These are phyloP conservation scores for Myxozyma udenii DNA, from an alignment of 805 yeast species.

Conservation along the genomic window DNA sequence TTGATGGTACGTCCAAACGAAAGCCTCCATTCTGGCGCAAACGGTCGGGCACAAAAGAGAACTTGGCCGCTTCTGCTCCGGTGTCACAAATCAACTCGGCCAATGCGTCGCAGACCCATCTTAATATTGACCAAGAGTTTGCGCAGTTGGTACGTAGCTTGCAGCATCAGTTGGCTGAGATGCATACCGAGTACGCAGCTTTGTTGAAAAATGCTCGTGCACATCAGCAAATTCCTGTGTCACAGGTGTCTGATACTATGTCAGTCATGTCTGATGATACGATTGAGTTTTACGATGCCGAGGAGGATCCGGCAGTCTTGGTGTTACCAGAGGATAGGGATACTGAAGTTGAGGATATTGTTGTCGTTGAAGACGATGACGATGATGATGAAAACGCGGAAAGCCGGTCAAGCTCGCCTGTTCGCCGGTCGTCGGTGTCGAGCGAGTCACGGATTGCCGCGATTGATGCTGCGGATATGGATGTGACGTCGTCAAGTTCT, in stretches of 20 bases:
- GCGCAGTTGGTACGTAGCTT: slow-evolving; percentile 5
- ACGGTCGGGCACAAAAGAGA: slow-evolving; percentile 5
- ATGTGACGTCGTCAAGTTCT: slow-evolving; percentile 10
- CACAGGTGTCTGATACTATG: slow-evolving; percentile 7
- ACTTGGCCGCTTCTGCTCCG: not conserved
- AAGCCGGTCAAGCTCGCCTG: slow-evolving; percentile 11
- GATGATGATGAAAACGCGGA: slow-evolving; percentile 7
- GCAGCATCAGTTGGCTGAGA: slow-evolving; percentile 7
- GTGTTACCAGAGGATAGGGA: slow-evolving; percentile 34
- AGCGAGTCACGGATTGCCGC: not conserved
- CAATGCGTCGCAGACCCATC: too few species aligned
- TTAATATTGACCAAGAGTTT: not conserved
- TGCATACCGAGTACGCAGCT: slow-evolving; percentile 7
- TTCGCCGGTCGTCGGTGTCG: slow-evolving; percentile 7
- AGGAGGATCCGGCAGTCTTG: slow-evolving; percentile 43
- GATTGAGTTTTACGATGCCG: slow-evolving; percentile 63
- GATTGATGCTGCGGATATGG: slow-evolving; percentile 5
- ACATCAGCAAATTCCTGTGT: not conserved
- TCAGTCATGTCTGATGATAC: slow-evolving; percentile 20
- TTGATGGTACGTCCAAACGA: not conserved
- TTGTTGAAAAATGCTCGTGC: not conserved
- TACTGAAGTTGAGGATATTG: slow-evolving; percentile 54
- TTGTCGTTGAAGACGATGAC: slow-evolving; percentile 43
- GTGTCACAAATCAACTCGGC: not conserved
- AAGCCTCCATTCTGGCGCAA: not conserved